Evolutionary conservation across 352 stramenopile genomes (phyloP), one percentile per base, ranked within the genome.

Genomic region (Pythium periplocum): DNA sequence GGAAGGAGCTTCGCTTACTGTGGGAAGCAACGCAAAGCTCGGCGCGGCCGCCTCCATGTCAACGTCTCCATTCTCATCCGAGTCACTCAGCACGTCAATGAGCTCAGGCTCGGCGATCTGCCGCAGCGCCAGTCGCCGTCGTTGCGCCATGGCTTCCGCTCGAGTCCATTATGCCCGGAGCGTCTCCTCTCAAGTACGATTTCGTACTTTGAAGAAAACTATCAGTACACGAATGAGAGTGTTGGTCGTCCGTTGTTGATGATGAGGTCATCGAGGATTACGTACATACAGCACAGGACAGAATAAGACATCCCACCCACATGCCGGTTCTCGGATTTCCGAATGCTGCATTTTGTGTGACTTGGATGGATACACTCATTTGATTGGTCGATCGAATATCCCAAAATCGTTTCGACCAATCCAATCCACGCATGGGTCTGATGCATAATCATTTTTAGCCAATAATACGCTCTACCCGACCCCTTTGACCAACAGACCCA

Each of bases 241-340:
- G 17, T 26, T 26, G 17, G 17, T 26, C 17, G 17, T 26, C 17
- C 17, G 17, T 26, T 26, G 17, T 26, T 26, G 17, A 26, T 26
- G 17, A 26, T 26, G 17, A 26, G 17, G 17, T 26, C 17, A 26
- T 26, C 17, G 17, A 26, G 17, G 17, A 26, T 26, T 26, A 26
- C 17, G 17, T 26, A 26, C 17, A 26, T 26, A 26, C 17, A 26
- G 17, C 17, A 26, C 17, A 26, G 17, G 17, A 26, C 17, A 26
- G 17, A 26, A 26, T 26, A 26, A 26, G 17, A 26, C 17, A 26
- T 26, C 17, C 17, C 17, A 26, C 17, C 17, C 17, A 26, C 48
- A 35, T 64, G 45, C 57, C 57, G 57, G 57, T 64, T 64, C 57
- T 64, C 37, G 57, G 56, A 63, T 63, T 57, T 31, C 6, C 11